A percentile compares a stretch with the other conserved stretches of the same genome.
Conservation (phyloP, 2,329 filamentous ascomycete species). For the Neonectria hederae region DNA sequence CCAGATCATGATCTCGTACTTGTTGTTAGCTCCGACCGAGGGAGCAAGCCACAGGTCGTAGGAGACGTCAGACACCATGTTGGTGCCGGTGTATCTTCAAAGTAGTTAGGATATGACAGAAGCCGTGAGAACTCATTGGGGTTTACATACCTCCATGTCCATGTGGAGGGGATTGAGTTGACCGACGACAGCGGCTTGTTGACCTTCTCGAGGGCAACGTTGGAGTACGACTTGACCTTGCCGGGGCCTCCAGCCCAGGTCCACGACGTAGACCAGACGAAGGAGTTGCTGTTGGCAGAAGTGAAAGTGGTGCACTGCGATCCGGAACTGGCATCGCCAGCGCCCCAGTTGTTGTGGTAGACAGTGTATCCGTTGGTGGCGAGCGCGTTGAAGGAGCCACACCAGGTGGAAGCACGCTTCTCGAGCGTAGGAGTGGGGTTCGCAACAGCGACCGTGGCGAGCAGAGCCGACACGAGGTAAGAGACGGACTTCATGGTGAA, state of each 20-base stretch:
- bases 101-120: background rate
- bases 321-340: conserved; percentile 47
- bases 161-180: conserved; percentile 47
- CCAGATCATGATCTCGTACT: conserved; percentile 74
- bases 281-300: conserved; percentile 45
- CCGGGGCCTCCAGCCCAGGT: conserved; percentile 50
- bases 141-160: conserved; percentile 39
- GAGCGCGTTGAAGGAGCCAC: conserved; percentile 51
- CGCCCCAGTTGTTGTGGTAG: conserved; percentile 64
- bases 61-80: conserved; percentile 62
- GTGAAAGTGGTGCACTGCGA: conserved; percentile 54
- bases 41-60: conserved; percentile 68
- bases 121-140: background rate
- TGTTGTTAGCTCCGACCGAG: conserved; percentile 51
- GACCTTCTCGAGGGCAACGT: conserved; percentile 51
- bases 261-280: conserved; percentile 55
- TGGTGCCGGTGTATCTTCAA: conserved; percentile 45
- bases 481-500: conserved; percentile 36
- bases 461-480: conserved; percentile 39
- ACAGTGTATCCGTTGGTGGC: conserved; percentile 55
- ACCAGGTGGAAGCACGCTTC: conserved; percentile 48
- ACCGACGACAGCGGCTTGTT: conserved; percentile 49
- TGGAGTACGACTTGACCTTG: conserved; percentile 58
- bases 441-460: conserved; percentile 43
- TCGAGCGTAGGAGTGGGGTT: conserved; percentile 45